Percentiles rank a stretch among this genome's conserved stretches.
Conservation (phyloP, 164 flowering plant species). For the Umbilicus rupestris region DNA sequence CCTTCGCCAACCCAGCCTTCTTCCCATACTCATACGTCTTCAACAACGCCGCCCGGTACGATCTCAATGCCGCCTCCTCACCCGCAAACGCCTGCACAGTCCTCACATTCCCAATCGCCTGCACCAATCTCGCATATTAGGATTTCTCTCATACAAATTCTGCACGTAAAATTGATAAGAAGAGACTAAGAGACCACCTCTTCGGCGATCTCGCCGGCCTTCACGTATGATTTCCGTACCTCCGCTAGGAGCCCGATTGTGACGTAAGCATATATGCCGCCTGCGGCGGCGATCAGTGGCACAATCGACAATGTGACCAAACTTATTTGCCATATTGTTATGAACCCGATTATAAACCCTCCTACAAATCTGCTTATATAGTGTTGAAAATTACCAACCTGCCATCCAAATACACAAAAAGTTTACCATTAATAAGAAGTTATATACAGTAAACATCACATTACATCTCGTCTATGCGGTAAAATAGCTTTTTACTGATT, state of each 20-base stretch:
- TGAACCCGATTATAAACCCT: conserved; percentile 78
- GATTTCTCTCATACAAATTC: neutral
- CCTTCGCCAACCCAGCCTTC: conserved; percentile 87
- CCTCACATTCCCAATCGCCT: conserved; percentile 88
- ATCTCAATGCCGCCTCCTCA: conserved; percentile 70
- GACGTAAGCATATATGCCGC: conserved; percentile 77
- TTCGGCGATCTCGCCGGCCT: conserved; percentile 93
- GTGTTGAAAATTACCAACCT: conserved; percentile 92
- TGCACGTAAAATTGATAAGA: neutral
- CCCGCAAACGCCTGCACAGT: conserved; percentile 97
- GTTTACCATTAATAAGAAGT: too few species aligned
- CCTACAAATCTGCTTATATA: conserved; percentile 76
- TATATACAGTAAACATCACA: too few species aligned
- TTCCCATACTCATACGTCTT: conserved; percentile 70
- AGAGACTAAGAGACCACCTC: conserved; percentile 39
- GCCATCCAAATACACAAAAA: conserved; percentile 15
- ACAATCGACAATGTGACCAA: conserved; percentile 89
- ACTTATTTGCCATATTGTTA: conserved; percentile 88
- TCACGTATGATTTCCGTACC: conserved; percentile 74
- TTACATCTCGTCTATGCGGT: too few species aligned
- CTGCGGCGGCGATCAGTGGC: conserved; percentile 89
- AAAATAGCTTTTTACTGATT: too few species aligned
- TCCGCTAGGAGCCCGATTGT: conserved; percentile 77
- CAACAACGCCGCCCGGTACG: conserved; percentile 46
- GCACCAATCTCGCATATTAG: neutral